phyloP scores from a whole-genome alignment of 306 rosid species.

The Canavalia ensiformis region DNA sequence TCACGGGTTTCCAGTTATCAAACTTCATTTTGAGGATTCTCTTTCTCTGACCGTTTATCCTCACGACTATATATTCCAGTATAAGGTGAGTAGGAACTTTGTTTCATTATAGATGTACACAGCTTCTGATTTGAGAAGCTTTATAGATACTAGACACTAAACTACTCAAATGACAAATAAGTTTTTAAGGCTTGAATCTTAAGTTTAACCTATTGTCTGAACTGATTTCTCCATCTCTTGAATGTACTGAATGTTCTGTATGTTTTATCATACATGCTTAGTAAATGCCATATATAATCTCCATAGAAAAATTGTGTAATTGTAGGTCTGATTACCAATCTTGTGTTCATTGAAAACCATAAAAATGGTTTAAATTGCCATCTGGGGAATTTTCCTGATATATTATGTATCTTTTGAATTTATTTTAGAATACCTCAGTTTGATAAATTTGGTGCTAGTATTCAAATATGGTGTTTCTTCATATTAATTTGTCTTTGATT shows the following conservation, averaged over 20 bases:
- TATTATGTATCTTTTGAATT: not conserved
- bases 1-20: constrained; percentile 75
- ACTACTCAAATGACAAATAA: constrained; percentile 12
- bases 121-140: constrained; percentile 30
- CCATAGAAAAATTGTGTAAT: constrained; percentile 3
- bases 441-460: constrained; percentile 15
- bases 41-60: constrained; percentile 75
- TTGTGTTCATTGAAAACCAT: constrained; percentile 32
- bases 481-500: constrained; percentile 41
- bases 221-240: constrained; percentile 34
- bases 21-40: constrained; percentile 65
- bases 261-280: constrained; percentile 36
- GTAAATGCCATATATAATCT: constrained; percentile 10
- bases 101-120: constrained; percentile 18
- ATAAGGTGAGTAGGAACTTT: constrained; percentile 50
- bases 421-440: constrained; percentile 27
- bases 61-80: constrained; percentile 74
- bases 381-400: constrained; percentile 16
- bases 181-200: not conserved
- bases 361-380: constrained; percentile 38
- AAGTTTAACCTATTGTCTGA: constrained; percentile 19
- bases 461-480: constrained; percentile 9
- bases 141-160: constrained; percentile 37
- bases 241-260: constrained; percentile 16
- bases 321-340: constrained; percentile 28